phyloP scores from a whole-genome alignment of 2,329 filamentous ascomycete genomes.

The Aspergillus sojae region DNA sequence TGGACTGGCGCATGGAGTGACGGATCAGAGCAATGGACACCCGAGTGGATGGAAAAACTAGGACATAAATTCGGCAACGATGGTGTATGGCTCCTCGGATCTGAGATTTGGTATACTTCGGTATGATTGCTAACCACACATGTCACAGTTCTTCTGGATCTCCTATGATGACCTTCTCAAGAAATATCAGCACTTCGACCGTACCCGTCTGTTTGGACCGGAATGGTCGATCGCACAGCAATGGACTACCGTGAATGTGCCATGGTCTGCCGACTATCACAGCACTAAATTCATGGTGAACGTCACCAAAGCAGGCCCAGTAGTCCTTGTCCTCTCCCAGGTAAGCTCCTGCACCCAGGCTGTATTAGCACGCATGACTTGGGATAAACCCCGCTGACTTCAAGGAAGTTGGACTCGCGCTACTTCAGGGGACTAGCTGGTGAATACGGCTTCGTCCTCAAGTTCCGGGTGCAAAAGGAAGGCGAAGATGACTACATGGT shows the following conservation, averaged over 20 bases:
- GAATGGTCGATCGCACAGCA: conserved; percentile 65
- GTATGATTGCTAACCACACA: conserved; percentile 12
- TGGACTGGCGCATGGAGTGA: conserved; percentile 84
- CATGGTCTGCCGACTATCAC: conserved; percentile 64
- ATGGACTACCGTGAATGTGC: conserved; percentile 63
- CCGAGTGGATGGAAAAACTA: conserved; percentile 74
- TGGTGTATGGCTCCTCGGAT: conserved; percentile 48
- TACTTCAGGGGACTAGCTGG: conserved; percentile 62
- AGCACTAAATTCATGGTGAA: conserved; percentile 62
- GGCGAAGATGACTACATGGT: conserved; percentile 64
- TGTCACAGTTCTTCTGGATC: conserved; percentile 58
- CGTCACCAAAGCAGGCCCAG: conserved; percentile 54
- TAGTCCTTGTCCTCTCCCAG: conserved; percentile 63
- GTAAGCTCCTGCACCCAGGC: conserved; percentile 21
- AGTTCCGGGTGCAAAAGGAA: conserved; percentile 62
- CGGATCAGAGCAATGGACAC: conserved; percentile 81
- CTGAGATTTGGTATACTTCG: neutral
- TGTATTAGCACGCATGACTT: neutral
- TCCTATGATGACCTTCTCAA: conserved; percentile 61
- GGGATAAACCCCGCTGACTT: conserved; percentile 16
- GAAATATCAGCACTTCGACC: conserved; percentile 62
- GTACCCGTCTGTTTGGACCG: conserved; percentile 61
- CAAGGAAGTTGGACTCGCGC: conserved; percentile 55
- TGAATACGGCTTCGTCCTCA: conserved; percentile 59
- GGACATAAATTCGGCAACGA: conserved; percentile 76